Percentiles rank a stretch among this genome's conserved stretches.
phyloP scores from a whole-genome alignment of 2,329 filamentous ascomycete genomes.

The Neurospora sp. region DNA sequence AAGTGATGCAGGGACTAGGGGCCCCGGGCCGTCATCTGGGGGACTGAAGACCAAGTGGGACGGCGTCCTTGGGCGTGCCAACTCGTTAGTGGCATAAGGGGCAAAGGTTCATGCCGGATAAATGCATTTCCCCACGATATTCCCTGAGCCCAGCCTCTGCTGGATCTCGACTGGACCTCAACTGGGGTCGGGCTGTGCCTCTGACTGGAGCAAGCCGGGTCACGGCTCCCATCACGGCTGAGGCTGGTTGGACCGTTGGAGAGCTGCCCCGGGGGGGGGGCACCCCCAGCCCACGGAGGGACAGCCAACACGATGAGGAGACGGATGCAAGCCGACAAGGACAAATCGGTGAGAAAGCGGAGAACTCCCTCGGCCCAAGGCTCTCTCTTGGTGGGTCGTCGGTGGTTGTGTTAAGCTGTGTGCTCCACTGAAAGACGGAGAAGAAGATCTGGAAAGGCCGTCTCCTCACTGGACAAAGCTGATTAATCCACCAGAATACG shows the following conservation, averaged over 20 bases:
- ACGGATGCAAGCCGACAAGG: neutral
- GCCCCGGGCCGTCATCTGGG: neutral
- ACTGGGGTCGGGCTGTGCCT: neutral
- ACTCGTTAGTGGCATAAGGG: neutral
- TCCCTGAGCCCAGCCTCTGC: neutral
- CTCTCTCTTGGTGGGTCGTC: neutral
- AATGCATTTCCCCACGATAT: neutral
- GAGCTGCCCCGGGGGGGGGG: neutral
- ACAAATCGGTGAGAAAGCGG: neutral
- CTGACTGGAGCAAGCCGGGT: neutral
- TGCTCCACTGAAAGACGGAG: neutral
- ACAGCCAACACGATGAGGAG: neutral
- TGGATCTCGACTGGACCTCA: neutral
- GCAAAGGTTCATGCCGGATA: neutral
- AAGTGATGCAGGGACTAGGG: neutral
- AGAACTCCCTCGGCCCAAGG: neutral
- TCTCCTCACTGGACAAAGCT: neutral
- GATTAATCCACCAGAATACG: neutral
- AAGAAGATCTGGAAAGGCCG: neutral
- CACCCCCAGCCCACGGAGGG: neutral
- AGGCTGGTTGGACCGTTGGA: neutral
- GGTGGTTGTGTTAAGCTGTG: neutral
- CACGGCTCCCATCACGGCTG: neutral
- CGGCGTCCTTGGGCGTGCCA: neutral
- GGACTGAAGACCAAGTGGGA: neutral